Conservation (phyloP, 768 basidiomycete species). For the Leccinellum albellum region DNA sequence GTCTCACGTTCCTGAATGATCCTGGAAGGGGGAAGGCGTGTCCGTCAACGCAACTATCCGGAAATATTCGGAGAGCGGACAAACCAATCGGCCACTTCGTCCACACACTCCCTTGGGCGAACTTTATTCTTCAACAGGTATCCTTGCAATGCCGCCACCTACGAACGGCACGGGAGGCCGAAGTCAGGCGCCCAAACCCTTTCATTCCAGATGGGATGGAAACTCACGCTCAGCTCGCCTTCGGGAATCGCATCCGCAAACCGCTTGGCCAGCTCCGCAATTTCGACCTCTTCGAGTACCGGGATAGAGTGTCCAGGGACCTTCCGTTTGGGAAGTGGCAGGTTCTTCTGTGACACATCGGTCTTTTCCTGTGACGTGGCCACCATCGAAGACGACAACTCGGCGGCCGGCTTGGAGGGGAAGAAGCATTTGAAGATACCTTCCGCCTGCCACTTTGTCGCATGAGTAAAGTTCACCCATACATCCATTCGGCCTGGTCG, state of each 20-base stretch:
- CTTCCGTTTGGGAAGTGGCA: constrained; percentile 67
- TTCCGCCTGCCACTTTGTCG: constrained; percentile 90
- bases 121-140: constrained; percentile 89
- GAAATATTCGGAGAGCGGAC: constrained; percentile 13
- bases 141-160: constrained; percentile 84
- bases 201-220: neutral
- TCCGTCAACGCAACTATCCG: constrained; percentile 3
- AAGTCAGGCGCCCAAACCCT: neutral
- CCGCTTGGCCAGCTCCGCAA: constrained; percentile 71
- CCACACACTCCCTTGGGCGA: constrained; percentile 80
- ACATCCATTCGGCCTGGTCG: constrained; percentile 91
- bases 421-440: constrained; percentile 95
- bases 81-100: constrained; percentile 72
- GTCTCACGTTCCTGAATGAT: constrained; percentile 77
- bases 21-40: constrained; percentile 28
- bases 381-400: constrained; percentile 5
- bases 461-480: constrained; percentile 88
- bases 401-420: constrained; percentile 50
- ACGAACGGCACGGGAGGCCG: neutral
- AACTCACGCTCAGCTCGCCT: constrained; percentile 77
- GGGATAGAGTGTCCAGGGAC: constrained; percentile 55
- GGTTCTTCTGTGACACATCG: constrained; percentile 61
- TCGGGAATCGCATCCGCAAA: constrained; percentile 84
- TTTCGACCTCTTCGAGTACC: constrained; percentile 69
- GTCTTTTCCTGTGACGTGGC: constrained; percentile 19